These are phyloP conservation scores for Paxillus rubicundulus DNA, from an alignment of 768 basidiomycete species.

Conservation along the genomic window DNA sequence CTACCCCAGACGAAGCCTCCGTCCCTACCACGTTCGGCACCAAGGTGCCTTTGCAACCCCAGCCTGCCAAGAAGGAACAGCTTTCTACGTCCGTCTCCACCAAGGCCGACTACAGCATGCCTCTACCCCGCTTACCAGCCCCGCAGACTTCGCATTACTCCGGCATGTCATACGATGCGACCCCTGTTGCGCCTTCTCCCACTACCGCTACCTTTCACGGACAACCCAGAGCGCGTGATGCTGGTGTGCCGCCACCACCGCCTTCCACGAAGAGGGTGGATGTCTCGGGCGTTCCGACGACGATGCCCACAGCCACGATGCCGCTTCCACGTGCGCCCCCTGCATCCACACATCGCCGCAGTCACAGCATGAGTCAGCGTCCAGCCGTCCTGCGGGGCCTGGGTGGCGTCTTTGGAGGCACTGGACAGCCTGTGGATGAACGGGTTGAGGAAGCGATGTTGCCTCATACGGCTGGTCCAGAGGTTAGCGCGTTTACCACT, in stretches of 20 bases:
- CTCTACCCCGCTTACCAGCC: conserved; percentile 74
- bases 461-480: conserved; percentile 67
- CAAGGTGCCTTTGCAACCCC: conserved; percentile 33
- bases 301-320: conserved; percentile 30
- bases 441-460: conserved; percentile 37
- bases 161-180: conserved; percentile 73
- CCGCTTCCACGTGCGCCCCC: conserved; percentile 66
- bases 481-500: conserved; percentile 51
- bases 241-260: conserved; percentile 45
- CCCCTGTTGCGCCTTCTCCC: conserved; percentile 48
- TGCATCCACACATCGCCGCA: conserved; percentile 75
- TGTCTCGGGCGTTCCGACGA: conserved; percentile 16
- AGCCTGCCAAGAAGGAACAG: conserved; percentile 31
- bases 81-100: conserved; percentile 29
- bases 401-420: conserved; percentile 57
- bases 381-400: conserved; percentile 54
- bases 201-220: conserved; percentile 56
- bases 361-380: conserved; percentile 80
- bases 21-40: conserved; percentile 15
- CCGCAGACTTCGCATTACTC: conserved; percentile 82
- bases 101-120: conserved; percentile 78
- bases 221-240: conserved; percentile 66
- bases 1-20: conserved; percentile 18
- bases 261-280: conserved; percentile 33
- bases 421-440: conserved; percentile 41